phyloP scores from a whole-genome alignment of 345 rosid species.

The Kernera saxatilis region DNA sequence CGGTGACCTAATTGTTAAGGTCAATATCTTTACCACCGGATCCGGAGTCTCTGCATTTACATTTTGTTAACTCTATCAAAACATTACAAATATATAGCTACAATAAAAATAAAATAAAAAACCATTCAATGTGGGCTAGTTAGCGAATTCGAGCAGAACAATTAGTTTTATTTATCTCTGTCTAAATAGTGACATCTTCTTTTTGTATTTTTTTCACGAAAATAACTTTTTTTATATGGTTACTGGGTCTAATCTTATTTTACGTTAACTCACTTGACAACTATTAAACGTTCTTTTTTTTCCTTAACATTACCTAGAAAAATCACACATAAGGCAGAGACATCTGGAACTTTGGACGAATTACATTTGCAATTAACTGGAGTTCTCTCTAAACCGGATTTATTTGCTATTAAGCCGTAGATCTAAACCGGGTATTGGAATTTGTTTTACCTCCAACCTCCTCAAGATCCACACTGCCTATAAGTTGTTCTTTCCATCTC shows the following conservation, averaged over 20 bases:
- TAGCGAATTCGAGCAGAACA: not conserved
- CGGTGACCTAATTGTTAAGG: conserved; percentile 59
- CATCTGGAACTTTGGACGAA: not conserved
- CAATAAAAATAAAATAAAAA: not conserved
- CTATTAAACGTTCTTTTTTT: not conserved
- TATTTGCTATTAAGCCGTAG: not conserved
- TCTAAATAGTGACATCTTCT: not conserved
- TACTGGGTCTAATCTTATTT: not conserved
- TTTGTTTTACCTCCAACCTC: conserved; percentile 30
- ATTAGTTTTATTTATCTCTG: not conserved
- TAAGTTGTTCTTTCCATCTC: conserved; percentile 78
- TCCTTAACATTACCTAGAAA: not conserved
- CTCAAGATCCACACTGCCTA: conserved; percentile 49
- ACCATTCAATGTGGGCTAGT: not conserved
- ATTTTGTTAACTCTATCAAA: conserved; percentile 13
- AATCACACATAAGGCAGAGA: not conserved
- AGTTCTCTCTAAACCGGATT: not conserved
- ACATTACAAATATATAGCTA: not conserved
- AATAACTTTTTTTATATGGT: not conserved
- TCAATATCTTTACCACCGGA: conserved; percentile 75
- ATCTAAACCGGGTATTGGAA: not conserved
- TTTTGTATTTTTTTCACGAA: not conserved
- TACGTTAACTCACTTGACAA: not conserved
- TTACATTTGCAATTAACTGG: not conserved
- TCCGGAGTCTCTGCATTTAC: conserved; percentile 58